Conservation (phyloP, 2,329 filamentous ascomycete species). For the Botrytis fabae region DNA sequence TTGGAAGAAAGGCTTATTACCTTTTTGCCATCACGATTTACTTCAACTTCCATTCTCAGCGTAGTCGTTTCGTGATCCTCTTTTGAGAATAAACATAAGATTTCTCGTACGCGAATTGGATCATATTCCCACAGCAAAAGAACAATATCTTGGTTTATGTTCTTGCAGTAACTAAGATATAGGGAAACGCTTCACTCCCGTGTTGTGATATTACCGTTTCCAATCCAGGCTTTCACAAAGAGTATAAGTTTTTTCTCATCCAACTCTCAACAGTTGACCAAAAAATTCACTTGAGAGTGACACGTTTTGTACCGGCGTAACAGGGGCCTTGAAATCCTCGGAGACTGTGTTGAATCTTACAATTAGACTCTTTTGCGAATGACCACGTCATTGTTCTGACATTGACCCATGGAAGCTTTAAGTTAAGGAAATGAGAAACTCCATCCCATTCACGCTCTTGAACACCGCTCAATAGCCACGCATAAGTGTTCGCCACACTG, state of each 20-base stretch:
- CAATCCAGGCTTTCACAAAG: constrained; percentile 31
- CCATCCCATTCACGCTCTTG: neutral
- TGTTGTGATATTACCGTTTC: constrained; percentile 26
- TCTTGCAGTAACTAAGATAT: neutral
- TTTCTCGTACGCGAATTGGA: constrained; percentile 43
- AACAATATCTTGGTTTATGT: neutral
- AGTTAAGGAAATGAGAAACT: neutral
- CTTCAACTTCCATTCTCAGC: constrained; percentile 47
- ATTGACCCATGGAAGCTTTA: neutral
- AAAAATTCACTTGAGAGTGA: constrained; percentile 47
- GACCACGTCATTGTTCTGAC: too few species aligned
- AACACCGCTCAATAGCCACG: constrained; percentile 29
- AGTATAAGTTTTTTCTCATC: constrained; percentile 32
- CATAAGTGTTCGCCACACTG: constrained; percentile 35
- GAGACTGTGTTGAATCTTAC: neutral
- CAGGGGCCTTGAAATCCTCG: neutral
- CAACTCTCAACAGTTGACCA: constrained; percentile 41
- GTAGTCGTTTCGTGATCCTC: constrained; percentile 43
- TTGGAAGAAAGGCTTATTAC: constrained; percentile 42
- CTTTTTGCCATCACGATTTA: neutral
- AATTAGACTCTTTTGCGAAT: too few species aligned
- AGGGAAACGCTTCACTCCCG: neutral
- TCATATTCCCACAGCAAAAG: constrained; percentile 21
- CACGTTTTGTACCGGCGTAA: neutral
- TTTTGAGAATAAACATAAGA: constrained; percentile 51